phyloP scores from a whole-genome alignment of 371 early-diverging fungal species.

The Mortierella polycephala region DNA sequence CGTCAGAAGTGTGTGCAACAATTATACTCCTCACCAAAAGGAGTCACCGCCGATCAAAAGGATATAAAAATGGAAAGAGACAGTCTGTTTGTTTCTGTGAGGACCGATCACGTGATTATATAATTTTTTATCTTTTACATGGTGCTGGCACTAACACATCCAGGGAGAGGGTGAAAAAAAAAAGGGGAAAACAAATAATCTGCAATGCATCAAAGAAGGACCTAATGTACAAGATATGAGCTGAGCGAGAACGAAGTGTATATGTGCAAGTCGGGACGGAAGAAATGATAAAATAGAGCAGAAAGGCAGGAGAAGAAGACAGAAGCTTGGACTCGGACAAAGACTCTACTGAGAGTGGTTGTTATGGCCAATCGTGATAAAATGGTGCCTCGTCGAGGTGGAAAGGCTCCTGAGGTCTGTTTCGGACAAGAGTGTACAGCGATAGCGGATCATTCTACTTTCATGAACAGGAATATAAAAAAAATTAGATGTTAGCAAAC shows the following conservation, averaged over 20 bases:
- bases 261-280: constrained; percentile 12
- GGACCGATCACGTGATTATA: too few relatives aligned
- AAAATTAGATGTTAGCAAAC: background rate
- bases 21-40: too few relatives aligned
- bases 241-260: background rate
- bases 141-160: too few relatives aligned
- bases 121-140: too few relatives aligned
- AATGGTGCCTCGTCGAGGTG: constrained; percentile 50
- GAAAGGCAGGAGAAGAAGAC: background rate
- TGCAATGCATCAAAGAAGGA: background rate
- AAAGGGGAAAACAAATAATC: background rate
- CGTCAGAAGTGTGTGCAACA: too few relatives aligned
- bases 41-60: too few relatives aligned
- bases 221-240: constrained; percentile 7
- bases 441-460: constrained; percentile 59
- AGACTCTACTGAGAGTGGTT: constrained; percentile 37
- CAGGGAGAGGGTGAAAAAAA: background rate
- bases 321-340: background rate
- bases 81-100: too few relatives aligned
- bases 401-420: constrained; percentile 63
- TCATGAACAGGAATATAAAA: background rate
- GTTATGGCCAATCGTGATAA: constrained; percentile 29
- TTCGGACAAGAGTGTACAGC: constrained; percentile 59
- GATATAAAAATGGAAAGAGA: too few relatives aligned
- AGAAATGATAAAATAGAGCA: background rate